A percentile compares a stretch with the other conserved stretches of the same genome.
phyloP scores from a whole-genome alignment of 768 basidiomycete species.

The Pisolithus microcarpus region DNA sequence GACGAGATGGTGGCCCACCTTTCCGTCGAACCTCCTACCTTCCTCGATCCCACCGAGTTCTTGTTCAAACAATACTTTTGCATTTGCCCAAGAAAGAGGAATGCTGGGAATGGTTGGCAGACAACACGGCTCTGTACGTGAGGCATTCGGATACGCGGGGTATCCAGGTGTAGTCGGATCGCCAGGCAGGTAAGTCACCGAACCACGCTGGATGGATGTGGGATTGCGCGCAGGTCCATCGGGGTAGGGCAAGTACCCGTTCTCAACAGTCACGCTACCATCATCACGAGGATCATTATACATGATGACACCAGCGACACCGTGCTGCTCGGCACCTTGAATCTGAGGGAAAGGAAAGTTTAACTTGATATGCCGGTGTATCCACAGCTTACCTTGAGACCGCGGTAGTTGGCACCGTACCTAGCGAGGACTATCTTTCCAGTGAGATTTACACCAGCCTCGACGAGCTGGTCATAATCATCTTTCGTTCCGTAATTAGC shows the following conservation, averaged over 20 bases:
- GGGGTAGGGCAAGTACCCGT: slow-evolving; percentile 69
- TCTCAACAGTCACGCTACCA: slow-evolving; percentile 65
- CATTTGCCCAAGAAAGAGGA: slow-evolving; percentile 88
- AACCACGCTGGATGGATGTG: slow-evolving; percentile 78
- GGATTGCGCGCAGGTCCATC: slow-evolving; percentile 85
- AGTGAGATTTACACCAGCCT: slow-evolving; percentile 60
- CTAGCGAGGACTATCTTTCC: slow-evolving; percentile 75
- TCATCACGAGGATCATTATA: slow-evolving; percentile 86
- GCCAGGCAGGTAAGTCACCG: slow-evolving; percentile 67
- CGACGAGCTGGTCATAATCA: slow-evolving; percentile 59
- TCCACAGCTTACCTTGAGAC: slow-evolving; percentile 57
- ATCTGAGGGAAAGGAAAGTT: slow-evolving; percentile 36
- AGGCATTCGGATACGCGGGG: slow-evolving; percentile 79
- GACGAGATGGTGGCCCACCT: slow-evolving; percentile 40
- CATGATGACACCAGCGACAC: slow-evolving; percentile 71
- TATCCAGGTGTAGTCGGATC: slow-evolving; percentile 85
- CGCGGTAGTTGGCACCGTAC: slow-evolving; percentile 74
- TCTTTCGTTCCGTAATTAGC: slow-evolving; percentile 74
- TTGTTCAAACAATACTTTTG: slow-evolving; percentile 52
- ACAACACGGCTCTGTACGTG: slow-evolving; percentile 52
- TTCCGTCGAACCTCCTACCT: slow-evolving; percentile 40
- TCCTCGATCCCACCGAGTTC: slow-evolving; percentile 40
- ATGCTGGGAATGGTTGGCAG: slow-evolving; percentile 76
- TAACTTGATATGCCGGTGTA: slow-evolving; percentile 14
- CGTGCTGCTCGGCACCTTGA: slow-evolving; percentile 76